These are phyloP conservation scores for Plasmodium sp. DNA, from an alignment of 169 alveolate species.

Conservation along the genomic window DNA sequence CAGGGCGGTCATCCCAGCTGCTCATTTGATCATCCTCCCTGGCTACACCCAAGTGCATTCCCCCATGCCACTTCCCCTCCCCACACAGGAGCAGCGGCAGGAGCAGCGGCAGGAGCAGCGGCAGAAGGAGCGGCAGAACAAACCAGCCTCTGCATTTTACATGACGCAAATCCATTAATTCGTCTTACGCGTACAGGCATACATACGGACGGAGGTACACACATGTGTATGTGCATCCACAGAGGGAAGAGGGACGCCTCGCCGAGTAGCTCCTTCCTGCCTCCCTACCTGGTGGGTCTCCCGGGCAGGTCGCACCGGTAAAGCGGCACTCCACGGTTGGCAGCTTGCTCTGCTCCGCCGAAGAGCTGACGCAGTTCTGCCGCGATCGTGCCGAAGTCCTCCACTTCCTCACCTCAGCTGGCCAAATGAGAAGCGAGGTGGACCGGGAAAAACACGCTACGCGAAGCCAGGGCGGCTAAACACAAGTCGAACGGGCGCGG, in stretches of 20 bases:
- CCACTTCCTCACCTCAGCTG: not conserved
- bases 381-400: not conserved
- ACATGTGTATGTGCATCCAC: not conserved
- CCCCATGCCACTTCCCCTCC: not conserved
- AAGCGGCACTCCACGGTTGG: not conserved
- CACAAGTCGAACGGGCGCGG: not conserved
- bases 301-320: not conserved
- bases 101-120: not conserved
- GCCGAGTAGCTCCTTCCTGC: not conserved
- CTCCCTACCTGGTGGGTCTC: not conserved
- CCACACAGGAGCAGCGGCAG: not conserved
- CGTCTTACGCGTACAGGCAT: constrained; percentile 6
- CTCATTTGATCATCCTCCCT: not conserved
- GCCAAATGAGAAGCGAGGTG: not conserved
- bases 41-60: not conserved
- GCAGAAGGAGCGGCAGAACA: not conserved
- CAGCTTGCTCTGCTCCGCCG: not conserved
- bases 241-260: not conserved
- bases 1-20: not conserved
- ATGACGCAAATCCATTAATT: constrained; percentile 39
- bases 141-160: constrained; percentile 28
- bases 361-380: not conserved
- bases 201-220: not conserved
- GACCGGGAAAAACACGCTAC: not conserved
- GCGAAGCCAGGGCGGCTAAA: not conserved